These are phyloP conservation scores for Cryptococcus wingfieldii DNA, from an alignment of 1,284 basidiomycete genomes.

Conservation along the genomic window DNA sequence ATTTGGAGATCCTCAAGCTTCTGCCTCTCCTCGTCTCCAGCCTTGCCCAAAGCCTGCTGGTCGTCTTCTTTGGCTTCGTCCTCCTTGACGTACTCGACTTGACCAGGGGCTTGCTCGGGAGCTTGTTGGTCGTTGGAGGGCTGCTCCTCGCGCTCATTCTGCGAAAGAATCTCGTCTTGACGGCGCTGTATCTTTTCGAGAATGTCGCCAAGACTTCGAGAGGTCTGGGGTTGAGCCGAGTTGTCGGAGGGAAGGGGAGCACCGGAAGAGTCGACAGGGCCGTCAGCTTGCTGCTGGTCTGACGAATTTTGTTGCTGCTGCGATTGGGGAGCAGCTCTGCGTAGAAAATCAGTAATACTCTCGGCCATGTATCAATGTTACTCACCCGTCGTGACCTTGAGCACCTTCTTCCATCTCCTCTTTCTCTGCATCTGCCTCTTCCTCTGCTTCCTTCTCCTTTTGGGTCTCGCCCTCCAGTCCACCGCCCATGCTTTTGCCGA, in stretches of 20 bases:
- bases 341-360: neutral
- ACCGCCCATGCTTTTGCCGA: constrained; percentile 37
- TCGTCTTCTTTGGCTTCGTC: constrained; percentile 61
- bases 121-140: constrained; percentile 38
- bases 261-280: constrained; percentile 38
- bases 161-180: constrained; percentile 75
- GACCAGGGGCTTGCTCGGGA: constrained; percentile 54
- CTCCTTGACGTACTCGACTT: constrained; percentile 77
- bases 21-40: constrained; percentile 74
- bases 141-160: constrained; percentile 45
- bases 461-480: constrained; percentile 32
- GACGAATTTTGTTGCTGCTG: constrained; percentile 30
- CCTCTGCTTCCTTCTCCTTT: constrained; percentile 21
- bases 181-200: constrained; percentile 77
- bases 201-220: constrained; percentile 81
- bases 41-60: constrained; percentile 86
- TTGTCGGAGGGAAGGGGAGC: constrained; percentile 36
- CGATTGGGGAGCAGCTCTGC: constrained; percentile 21
- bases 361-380: neutral
- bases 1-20: constrained; percentile 76
- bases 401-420: constrained; percentile 41
- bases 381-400: constrained; percentile 29
- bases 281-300: constrained; percentile 39
- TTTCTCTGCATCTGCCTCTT: constrained; percentile 23
- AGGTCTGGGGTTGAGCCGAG: constrained; percentile 55